Evolutionary conservation across 352 stramenopile species (phyloP), one percentile per base, ranked within the genome.

Genomic region (Phytophthora ramorum): DNA sequence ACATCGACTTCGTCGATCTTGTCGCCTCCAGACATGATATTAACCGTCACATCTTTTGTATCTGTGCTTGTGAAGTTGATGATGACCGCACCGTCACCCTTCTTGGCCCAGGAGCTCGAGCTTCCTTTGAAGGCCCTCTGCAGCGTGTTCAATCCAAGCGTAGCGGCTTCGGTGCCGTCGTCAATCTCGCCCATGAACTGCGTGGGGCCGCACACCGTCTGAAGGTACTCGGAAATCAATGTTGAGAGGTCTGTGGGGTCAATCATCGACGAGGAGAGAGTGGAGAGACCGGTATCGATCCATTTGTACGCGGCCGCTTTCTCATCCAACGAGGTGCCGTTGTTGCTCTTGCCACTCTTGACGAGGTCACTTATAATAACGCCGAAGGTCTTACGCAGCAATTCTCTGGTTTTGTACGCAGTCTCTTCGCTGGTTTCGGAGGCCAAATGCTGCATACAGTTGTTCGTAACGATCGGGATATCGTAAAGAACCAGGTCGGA

Each of bases 201-300:
- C 4, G 79, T 85, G 1, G 76, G 79, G 1, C 76, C 76, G 47
- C 79, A 88, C 22, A 88, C 75, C 9, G 76, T 79, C 58, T 88
- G 74, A 3, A 85, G 56, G 43, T 79, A 88, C 69, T 85, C 77
- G 22, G 78, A 75, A 2, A 75, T 40, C 3, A 40, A 6, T 3
- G 34, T 40, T n/a, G 34, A 40, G 12, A 40, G 34, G 16, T 40
- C 34, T n/a, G 34, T 40, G 7, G 34, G 34, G 7, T 40, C 34
- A n/a, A 40, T 40, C 34, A 40, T 40, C 34, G 34, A 40, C 34
- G 37, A 44, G 10, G 37, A 44, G 37, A 44, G 37, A 17, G 37
- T 44, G 7, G 37, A 20, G 37, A 44, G 37, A 12, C 37, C 37
- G 1, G 37, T 44, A 20, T 44, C 37, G 37, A 44, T 44, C 37